Evolutionary conservation across 805 yeast genomes (phyloP).

Genomic region (Clavispora phyllophila): DNA sequence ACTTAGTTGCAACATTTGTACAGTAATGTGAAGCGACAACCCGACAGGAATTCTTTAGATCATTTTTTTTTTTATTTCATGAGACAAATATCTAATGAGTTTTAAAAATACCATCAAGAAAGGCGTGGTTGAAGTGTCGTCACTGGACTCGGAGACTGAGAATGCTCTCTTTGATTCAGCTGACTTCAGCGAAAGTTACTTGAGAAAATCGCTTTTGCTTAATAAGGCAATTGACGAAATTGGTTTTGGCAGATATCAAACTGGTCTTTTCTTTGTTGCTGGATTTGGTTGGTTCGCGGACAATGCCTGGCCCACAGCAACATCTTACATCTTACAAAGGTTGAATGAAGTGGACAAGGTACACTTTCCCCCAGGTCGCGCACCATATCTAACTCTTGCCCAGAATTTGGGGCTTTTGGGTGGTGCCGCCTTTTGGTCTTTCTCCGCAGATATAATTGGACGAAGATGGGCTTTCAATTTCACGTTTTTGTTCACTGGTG

Average conservation of each 20-base stretch:
- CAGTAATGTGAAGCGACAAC: too few relatives aligned
- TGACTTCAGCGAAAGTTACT: conserved; percentile 8
- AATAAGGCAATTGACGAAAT: conserved; percentile 33
- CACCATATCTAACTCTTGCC: conserved; percentile 38
- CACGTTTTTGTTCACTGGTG: conserved; percentile 22
- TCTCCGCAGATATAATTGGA: conserved; percentile 20
- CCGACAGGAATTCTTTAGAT: not conserved
- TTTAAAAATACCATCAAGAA: not conserved
- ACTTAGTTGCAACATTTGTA: too few relatives aligned
- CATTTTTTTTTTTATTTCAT: not conserved
- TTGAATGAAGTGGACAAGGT: conserved; percentile 32
- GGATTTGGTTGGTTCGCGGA: conserved; percentile 34
- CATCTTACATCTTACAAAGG: conserved; percentile 27
- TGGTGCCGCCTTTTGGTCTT: conserved; percentile 22
- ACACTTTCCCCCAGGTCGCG: conserved; percentile 26
- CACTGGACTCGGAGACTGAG: not conserved
- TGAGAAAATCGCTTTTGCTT: conserved; percentile 30
- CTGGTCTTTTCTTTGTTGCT: conserved; percentile 21
- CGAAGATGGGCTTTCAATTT: conserved; percentile 24
- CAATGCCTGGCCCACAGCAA: conserved; percentile 37
- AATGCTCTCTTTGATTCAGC: conserved; percentile 8
- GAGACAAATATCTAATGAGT: not conserved
- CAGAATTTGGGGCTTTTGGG: conserved; percentile 23
- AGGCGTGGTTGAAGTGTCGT: not conserved
- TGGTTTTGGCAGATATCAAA: conserved; percentile 28